Evolutionary conservation across 495 filamentous ascomycete species (phyloP).

Genomic region (Talaromyces stipitatus): DNA sequence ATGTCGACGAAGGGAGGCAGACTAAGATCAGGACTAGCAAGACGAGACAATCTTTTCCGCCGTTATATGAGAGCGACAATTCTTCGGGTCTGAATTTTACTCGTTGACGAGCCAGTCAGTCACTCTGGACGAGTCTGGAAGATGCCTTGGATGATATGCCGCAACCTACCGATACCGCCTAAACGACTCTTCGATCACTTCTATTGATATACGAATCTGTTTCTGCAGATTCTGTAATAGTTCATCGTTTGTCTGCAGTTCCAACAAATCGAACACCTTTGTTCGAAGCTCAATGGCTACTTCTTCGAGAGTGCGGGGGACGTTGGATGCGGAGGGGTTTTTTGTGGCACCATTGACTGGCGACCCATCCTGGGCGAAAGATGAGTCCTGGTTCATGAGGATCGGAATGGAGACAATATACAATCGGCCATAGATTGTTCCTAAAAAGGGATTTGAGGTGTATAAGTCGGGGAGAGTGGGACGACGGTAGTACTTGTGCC

Average conservation of each 20-base stretch:
- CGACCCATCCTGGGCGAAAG: background rate
- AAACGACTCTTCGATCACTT: slow-evolving; percentile 2
- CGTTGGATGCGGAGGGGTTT: background rate
- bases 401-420: background rate
- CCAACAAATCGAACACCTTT: background rate
- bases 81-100: slow-evolving; percentile 23
- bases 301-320: background rate
- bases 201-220: background rate
- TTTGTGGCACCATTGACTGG: slow-evolving; percentile 1
- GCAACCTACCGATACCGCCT: slow-evolving; percentile 2
- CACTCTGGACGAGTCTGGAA: no score
- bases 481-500: background rate
- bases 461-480: background rate
- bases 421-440: background rate
- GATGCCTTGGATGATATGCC: background rate
- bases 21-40: slow-evolving; percentile 84
- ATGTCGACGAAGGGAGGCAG: slow-evolving; percentile 35
- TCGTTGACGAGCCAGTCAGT: background rate
- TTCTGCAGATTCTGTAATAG: slow-evolving; percentile 3
- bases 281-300: background rate
- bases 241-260: slow-evolving; percentile 1
- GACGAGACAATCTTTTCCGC: slow-evolving; percentile 96
- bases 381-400: background rate
- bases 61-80: slow-evolving; percentile 91
- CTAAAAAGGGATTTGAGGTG: no score